Conservation (phyloP, 768 basidiomycete genomes). For the Inosperma sp. region DNA sequence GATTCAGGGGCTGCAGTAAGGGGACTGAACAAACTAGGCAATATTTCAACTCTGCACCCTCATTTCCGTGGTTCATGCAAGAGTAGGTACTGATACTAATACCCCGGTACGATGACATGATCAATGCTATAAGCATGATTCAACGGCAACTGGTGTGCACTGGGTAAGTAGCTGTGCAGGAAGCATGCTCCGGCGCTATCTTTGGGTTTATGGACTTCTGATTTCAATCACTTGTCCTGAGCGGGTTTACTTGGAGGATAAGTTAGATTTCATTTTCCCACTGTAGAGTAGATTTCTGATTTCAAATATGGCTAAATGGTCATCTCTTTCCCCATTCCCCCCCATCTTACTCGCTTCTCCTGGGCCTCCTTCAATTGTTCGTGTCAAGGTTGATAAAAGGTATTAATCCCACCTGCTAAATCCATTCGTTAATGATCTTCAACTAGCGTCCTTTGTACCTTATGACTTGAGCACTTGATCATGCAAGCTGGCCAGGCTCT, state of each 20-base stretch:
- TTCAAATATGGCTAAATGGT: conserved; percentile 3
- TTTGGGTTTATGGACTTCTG: conserved; percentile 2
- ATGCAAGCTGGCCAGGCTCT: not conserved
- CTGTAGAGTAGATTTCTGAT: conserved; percentile 8
- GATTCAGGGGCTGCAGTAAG: too few relatives aligned
- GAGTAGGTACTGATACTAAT: too few relatives aligned
- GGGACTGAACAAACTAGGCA: too few relatives aligned
- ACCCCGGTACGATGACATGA: too few relatives aligned
- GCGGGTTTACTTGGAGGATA: too few relatives aligned
- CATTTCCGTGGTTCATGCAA: too few relatives aligned
- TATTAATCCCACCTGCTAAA: not conserved
- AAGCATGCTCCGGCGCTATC: conserved; percentile 8
- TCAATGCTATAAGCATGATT: not conserved
- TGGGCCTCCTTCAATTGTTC: too few relatives aligned
- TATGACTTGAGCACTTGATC: conserved; percentile 2
- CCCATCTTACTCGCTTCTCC: conserved; percentile 6
- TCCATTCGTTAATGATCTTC: not conserved
- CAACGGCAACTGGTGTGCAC: not conserved
- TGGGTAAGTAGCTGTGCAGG: conserved; percentile 6
- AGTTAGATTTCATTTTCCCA: conserved; percentile 10
- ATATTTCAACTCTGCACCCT: too few relatives aligned
- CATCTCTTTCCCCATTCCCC: conserved; percentile 1
- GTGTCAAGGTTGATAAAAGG: too few relatives aligned
- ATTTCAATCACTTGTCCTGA: conserved; percentile 1
- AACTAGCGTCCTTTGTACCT: not conserved